These are phyloP conservation scores for Boletus subcaerulescens DNA, from an alignment of 768 basidiomycete species.

Conservation along the genomic window DNA sequence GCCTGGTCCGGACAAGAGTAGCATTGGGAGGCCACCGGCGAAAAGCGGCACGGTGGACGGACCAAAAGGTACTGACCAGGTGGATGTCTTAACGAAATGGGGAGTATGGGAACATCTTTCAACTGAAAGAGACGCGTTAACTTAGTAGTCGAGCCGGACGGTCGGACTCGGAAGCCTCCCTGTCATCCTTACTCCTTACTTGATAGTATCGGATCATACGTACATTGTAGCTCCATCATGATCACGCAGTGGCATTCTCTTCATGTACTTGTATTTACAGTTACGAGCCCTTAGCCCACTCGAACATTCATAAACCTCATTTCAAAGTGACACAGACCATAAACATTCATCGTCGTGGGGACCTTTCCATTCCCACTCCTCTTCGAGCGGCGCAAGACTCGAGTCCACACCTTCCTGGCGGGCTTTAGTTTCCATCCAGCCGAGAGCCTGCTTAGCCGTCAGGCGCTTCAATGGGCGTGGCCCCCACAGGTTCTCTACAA, in stretches of 20 bases:
- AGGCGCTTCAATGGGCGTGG: conserved; percentile 16
- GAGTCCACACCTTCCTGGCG: conserved; percentile 3
- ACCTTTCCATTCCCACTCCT: conserved; percentile 18
- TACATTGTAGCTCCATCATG: no score
- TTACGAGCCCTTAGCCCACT: no score
- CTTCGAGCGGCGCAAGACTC: conserved; percentile 6
- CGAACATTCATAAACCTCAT: neutral
- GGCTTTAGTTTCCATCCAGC: conserved; percentile 25
- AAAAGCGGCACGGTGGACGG: neutral
- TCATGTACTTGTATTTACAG: no score
- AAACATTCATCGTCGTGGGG: conserved; percentile 1
- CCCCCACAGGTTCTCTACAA: conserved; percentile 31
- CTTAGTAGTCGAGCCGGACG: neutral
- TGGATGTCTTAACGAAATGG: conserved; percentile 22
- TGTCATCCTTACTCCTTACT: no score
- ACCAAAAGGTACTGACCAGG: neutral
- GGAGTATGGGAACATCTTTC: conserved; percentile 19
- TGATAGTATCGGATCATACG: no score
- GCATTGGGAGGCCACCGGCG: neutral
- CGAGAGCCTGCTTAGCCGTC: conserved; percentile 19
- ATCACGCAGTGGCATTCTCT: no score
- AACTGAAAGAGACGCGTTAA: neutral
- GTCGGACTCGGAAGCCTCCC: neutral
- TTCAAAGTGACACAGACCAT: conserved; percentile 14
- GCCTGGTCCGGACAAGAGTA: conserved; percentile 4